Conservation (phyloP, 139 green algal genomes). For the Zygnema circumcarinatum region DNA sequence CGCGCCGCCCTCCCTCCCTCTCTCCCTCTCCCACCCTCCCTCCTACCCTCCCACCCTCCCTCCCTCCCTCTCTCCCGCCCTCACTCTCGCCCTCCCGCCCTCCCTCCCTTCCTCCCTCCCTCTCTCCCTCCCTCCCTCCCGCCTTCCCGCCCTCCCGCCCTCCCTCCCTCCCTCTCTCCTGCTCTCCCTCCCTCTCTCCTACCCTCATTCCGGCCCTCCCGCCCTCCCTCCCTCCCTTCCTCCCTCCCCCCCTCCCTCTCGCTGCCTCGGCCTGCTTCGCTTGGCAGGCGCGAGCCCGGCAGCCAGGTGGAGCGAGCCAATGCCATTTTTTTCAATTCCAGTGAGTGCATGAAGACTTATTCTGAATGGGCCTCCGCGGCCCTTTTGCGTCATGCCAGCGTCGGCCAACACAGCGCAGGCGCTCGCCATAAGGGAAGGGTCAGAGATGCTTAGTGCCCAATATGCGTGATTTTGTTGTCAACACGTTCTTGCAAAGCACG, state of each 20-base stretch:
- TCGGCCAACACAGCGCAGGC: no score
- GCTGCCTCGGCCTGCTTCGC: neutral
- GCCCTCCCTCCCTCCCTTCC: neutral
- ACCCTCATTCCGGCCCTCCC: no score
- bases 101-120: neutral
- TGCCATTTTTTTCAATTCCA: neutral
- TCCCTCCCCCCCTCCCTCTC: neutral
- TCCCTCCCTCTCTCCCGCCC: slow-evolving; percentile 2
- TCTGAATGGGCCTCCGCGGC: neutral
- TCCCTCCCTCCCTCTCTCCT: neutral
- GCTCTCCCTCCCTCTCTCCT: neutral
- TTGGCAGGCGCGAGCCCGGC: neutral
- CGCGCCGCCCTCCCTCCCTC: neutral
- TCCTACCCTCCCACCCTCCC: neutral
- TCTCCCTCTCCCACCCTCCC: neutral
- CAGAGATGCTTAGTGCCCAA: no score
- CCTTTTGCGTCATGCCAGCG: no score
- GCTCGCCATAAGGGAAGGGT: no score
- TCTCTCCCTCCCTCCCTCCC: slow-evolving; percentile 5
- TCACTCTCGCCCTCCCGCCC: slow-evolving; percentile 10
- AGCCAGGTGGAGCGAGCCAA: neutral
- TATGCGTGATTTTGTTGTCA: no score
- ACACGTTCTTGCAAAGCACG: no score
- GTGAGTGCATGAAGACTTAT: neutral
- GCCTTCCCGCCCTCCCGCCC: neutral